Evolutionary conservation across 352 stramenopile genomes (phyloP), one percentile per base, ranked within the genome.

Genomic region (Aphanomyces invadans): DNA sequence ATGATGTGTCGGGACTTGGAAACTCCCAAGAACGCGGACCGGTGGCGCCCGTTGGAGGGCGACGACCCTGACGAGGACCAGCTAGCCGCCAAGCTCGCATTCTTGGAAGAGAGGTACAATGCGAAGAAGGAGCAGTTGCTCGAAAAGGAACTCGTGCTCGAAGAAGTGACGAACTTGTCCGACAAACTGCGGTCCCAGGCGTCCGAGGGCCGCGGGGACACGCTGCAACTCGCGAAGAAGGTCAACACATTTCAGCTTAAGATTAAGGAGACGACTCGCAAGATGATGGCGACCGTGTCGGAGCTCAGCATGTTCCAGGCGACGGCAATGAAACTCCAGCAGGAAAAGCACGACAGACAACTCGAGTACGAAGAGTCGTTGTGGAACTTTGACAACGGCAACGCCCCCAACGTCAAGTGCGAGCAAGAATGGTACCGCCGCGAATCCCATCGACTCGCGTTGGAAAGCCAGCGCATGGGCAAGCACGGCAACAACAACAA

Each of bases 241-340:
- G 86, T 97, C n/a, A 95, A 94, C 64, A 80, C 89, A 48, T 91
- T 98, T 65, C 92, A 97, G 74, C 70, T 74, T 25, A 79, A 83
- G 26, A 95, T 97, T 70, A 90, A 95, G 53, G 88, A 96, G 45
- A 91, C 88, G 26, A 97, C 90, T 32, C 79, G 90, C 56, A 87
- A 87, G 21, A 98, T 97, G 89, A 97, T 98, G 89, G 91, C 92
- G n/a, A 73, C 93, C 1, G 90, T 98, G 3, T 96, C 83, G 1
- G 92, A 98, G 77, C 73, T 98, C 10, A 95, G 85, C 15, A 98
- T 98, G 92, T 97, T 97, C 72, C 92, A 98, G 69, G 92, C 92
- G 9, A 97, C 91, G 11, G 87, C 90, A 19, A 90, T 98, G 74
- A 96, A 96, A 69, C 79, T 98, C 3, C 86, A 97, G 68, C 87